Percentiles rank a stretch among this genome's conserved stretches.
Conservation (phyloP, 371 early-diverging fungal species). For the Dichotomocladium elegans region DNA sequence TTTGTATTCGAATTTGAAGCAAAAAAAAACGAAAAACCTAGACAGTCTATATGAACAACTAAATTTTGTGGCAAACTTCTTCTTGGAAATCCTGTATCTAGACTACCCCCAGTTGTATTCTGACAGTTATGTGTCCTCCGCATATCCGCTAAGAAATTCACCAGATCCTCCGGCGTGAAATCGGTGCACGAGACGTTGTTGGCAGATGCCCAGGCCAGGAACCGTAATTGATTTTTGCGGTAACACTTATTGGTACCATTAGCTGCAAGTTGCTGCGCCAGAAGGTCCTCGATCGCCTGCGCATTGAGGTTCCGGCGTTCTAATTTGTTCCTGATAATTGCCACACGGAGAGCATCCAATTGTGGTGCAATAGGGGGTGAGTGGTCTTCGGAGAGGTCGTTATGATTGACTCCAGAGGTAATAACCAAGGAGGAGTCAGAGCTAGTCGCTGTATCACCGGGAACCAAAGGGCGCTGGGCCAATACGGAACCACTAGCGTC, state of each 20-base stretch:
- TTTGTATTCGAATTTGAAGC: too few species aligned
- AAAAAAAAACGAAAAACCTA: too few species aligned
- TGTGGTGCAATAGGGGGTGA: not conserved
- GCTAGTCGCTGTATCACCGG: slow-evolving; percentile 4
- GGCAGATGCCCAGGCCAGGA: not conserved
- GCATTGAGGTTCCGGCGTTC: not conserved
- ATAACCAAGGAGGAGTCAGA: not conserved
- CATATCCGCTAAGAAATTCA: not conserved
- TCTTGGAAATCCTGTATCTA: too few species aligned
- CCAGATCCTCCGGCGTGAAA: not conserved
- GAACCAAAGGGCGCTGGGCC: slow-evolving; percentile 15
- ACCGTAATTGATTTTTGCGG: not conserved
- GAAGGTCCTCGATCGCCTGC: not conserved
- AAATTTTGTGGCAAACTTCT: too few species aligned
- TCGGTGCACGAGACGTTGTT: not conserved
- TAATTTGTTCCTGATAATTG: not conserved
- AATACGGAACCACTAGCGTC: slow-evolving; percentile 12
- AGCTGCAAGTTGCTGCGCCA: not conserved
- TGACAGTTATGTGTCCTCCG: not conserved
- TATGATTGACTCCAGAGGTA: not conserved
- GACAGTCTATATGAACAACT: too few species aligned
- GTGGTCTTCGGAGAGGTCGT: slow-evolving; percentile 1
- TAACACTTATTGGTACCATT: not conserved
- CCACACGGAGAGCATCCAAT: slow-evolving; percentile 2
- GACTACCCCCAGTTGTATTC: too few species aligned